Conservation (phyloP, 495 filamentous ascomycete species). For the Thermothielavioides terrestris region DNA sequence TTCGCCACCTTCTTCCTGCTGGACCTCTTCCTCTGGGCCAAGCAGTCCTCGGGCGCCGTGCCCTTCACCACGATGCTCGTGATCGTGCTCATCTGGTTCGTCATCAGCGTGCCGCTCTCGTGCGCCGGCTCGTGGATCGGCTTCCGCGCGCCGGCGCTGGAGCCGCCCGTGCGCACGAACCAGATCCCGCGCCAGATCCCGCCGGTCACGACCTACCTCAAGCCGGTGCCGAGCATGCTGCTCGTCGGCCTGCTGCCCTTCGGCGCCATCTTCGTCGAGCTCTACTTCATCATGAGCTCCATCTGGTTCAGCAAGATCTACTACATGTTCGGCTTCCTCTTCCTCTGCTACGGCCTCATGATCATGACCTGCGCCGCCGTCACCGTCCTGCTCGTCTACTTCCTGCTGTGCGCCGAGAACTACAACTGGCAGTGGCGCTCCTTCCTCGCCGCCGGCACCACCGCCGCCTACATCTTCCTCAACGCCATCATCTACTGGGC, state of each 20-base stretch:
- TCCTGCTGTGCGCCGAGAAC: slow-evolving; percentile 89
- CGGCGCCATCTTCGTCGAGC: slow-evolving; percentile 91
- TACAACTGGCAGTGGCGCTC: slow-evolving; percentile 98
- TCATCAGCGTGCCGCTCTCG: slow-evolving; percentile 87
- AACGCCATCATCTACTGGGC: slow-evolving; percentile 85
- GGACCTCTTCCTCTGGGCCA: slow-evolving; percentile 92
- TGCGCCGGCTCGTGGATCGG: slow-evolving; percentile 88
- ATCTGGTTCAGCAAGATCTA: slow-evolving; percentile 98
- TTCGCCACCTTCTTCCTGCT: slow-evolving; percentile 87
- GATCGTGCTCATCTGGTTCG: slow-evolving; percentile 87
- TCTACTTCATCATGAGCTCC: slow-evolving; percentile 96
- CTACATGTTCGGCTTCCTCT: slow-evolving; percentile 99
- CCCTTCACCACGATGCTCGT: slow-evolving; percentile 96
- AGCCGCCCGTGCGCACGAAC: slow-evolving; percentile 85
- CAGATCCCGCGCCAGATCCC: slow-evolving; percentile 97
- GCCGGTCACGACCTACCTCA: slow-evolving; percentile 67
- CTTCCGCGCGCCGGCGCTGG: slow-evolving; percentile 56
- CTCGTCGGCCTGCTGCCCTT: slow-evolving; percentile 89
- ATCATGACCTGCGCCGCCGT: slow-evolving; percentile 90
- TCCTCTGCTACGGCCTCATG: slow-evolving; percentile 96
- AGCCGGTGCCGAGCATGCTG: slow-evolving; percentile 76
- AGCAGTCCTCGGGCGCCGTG: slow-evolving; percentile 82
- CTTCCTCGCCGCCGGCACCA: slow-evolving; percentile 81
- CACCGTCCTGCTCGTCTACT: slow-evolving; percentile 88
- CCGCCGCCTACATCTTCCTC: slow-evolving; percentile 79